Percentiles rank a stretch among this genome's conserved stretches.
These are phyloP conservation scores for Fusarium bulbicola DNA, from an alignment of 2,329 filamentous ascomycete genomes.

Conservation along the genomic window DNA sequence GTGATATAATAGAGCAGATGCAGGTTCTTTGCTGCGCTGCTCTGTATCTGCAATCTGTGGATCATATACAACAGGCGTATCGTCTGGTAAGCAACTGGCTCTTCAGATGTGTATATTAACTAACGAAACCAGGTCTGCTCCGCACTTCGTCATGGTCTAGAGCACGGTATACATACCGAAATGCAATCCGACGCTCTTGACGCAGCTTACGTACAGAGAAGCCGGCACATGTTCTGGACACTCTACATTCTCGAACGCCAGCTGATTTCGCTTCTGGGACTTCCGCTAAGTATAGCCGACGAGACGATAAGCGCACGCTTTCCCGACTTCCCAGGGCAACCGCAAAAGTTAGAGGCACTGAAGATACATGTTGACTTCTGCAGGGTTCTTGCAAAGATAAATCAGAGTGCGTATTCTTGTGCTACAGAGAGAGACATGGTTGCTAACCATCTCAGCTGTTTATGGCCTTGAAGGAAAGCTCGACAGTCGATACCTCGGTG, in stretches of 20 bases:
- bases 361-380: slow-evolving; percentile 28
- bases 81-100: slow-evolving; percentile 1
- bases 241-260: slow-evolving; percentile 31
- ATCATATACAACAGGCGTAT: slow-evolving; percentile 17
- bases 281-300: slow-evolving; percentile 29
- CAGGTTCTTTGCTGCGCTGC: slow-evolving; percentile 32
- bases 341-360: slow-evolving; percentile 14
- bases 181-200: slow-evolving; percentile 26
- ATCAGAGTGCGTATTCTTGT: slow-evolving; percentile 19
- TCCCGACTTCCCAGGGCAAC: slow-evolving; percentile 11
- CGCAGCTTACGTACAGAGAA: slow-evolving; percentile 21
- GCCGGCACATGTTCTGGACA: slow-evolving; percentile 28
- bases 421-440: rapidly evolving
- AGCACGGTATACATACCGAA: slow-evolving; percentile 33
- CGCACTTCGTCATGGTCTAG: slow-evolving; percentile 17
- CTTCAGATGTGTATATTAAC: rapidly evolving
- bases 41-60: slow-evolving; percentile 25
- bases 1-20: too few species aligned
- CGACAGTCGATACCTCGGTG: slow-evolving; percentile 32
- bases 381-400: slow-evolving; percentile 29
- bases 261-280: slow-evolving; percentile 29
- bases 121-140: slow-evolving; percentile 16
- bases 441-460: slow-evolving; percentile 19
- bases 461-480: slow-evolving; percentile 38
- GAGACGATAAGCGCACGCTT: slow-evolving; percentile 28